phyloP scores from a whole-genome alignment of 2,329 filamentous ascomycete species.

The Penicillium griseofulvum region DNA sequence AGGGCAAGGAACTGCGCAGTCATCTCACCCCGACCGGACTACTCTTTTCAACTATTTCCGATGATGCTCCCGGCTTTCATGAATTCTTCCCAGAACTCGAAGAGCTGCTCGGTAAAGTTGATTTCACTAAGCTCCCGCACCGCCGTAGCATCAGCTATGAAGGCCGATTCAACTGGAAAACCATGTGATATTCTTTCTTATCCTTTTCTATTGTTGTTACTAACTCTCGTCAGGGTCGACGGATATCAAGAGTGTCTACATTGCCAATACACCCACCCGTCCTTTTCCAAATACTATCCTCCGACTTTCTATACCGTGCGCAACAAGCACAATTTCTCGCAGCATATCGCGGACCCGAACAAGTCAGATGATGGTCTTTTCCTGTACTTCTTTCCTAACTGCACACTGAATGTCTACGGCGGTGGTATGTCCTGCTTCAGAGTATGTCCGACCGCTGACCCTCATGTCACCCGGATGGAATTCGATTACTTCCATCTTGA shows the following conservation, averaged over 20 bases:
- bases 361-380: constrained; percentile 56
- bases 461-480: constrained; percentile 54
- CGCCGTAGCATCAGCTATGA: constrained; percentile 55
- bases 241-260: constrained; percentile 60
- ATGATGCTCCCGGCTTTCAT: constrained; percentile 49
- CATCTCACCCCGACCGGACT: constrained; percentile 53
- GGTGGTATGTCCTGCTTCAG: constrained; percentile 59
- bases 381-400: constrained; percentile 58
- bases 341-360: constrained; percentile 55
- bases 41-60: constrained; percentile 52
- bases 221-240: constrained; percentile 46
- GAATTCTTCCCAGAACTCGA: constrained; percentile 56
- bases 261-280: constrained; percentile 58
- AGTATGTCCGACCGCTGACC: constrained; percentile 52
- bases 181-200: constrained; percentile 44
- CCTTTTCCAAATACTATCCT: constrained; percentile 55
- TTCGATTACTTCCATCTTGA: constrained; percentile 59
- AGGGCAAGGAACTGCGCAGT: constrained; percentile 30
- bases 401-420: constrained; percentile 57
- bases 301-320: constrained; percentile 56
- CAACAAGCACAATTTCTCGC: constrained; percentile 56
- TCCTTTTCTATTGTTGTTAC: background rate
- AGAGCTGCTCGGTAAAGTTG: constrained; percentile 48
- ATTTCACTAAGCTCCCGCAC: constrained; percentile 55
- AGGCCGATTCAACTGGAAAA: constrained; percentile 60